These are phyloP conservation scores for Rhodotorula taiwanensis DNA, from an alignment of 768 basidiomycete genomes.

Conservation along the genomic window DNA sequence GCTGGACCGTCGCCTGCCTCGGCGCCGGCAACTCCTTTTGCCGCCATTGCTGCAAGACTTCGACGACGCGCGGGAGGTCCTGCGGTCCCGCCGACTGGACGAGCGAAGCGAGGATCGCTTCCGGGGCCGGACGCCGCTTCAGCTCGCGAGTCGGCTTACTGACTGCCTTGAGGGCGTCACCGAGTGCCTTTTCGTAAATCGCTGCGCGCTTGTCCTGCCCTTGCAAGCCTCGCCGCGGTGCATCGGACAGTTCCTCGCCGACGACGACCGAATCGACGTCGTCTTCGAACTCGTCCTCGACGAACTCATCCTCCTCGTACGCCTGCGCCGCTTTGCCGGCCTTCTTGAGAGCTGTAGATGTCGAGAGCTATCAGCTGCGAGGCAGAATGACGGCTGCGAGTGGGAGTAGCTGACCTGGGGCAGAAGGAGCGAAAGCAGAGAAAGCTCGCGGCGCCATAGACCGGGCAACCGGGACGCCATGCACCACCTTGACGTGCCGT, in stretches of 20 bases:
- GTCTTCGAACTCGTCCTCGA: constrained; percentile 22
- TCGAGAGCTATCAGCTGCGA: too few species aligned
- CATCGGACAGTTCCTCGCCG: background rate
- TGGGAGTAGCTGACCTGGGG: background rate
- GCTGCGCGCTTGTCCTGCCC: background rate
- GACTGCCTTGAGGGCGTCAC: background rate
- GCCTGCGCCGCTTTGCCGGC: background rate
- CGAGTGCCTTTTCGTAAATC: background rate
- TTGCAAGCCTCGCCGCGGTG: background rate
- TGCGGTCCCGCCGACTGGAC: background rate
- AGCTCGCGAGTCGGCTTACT: background rate
- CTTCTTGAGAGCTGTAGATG: background rate
- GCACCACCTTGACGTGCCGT: background rate
- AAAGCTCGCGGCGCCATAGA: background rate
- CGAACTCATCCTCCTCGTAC: constrained; percentile 14
- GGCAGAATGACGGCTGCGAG: too few species aligned
- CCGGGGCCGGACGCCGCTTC: background rate
- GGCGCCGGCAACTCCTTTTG: background rate
- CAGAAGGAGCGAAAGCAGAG: constrained; percentile 4
- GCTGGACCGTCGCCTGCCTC: background rate
- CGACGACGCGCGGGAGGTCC: constrained; percentile 4
- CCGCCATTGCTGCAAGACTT: constrained; percentile 8
- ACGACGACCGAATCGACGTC: background rate
- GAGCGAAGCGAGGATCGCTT: background rate
- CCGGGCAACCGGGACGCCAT: background rate